phyloP scores from a whole-genome alignment of 305 asterid species.

The Fraxinus ornus region DNA sequence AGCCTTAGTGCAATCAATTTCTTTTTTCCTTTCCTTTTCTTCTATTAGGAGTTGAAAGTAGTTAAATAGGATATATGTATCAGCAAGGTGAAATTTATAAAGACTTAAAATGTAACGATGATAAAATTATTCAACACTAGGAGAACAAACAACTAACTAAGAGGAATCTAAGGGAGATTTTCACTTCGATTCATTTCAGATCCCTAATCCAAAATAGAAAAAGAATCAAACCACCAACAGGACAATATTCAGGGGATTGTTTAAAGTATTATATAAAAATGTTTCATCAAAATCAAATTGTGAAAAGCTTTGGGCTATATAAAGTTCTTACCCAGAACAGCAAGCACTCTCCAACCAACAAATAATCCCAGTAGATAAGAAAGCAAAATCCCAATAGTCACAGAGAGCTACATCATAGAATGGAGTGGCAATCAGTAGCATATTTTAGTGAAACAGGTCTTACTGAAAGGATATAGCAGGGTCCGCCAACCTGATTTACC shows the following conservation, averaged over 20 bases:
- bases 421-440: conserved; percentile 9
- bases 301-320: background rate
- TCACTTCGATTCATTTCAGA: background rate
- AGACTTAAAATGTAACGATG: background rate
- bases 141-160: background rate
- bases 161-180: background rate
- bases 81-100: background rate
- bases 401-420: conserved; percentile 64
- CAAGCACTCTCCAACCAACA: conserved; percentile 84
- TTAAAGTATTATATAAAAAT: background rate
- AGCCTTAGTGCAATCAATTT: background rate
- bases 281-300: background rate
- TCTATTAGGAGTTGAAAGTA: background rate
- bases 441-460: conserved; percentile 12
- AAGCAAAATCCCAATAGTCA: conserved; percentile 90
- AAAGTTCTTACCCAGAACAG: conserved; percentile 74
- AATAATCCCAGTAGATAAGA: conserved; percentile 84
- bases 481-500: conserved; percentile 77
- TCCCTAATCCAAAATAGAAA: conserved; percentile 1
- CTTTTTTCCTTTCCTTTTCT: background rate
- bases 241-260: background rate
- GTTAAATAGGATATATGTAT: conserved; percentile 3
- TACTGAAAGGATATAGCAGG: conserved; percentile 1
- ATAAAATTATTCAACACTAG: background rate
- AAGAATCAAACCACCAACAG: background rate